Conservation (phyloP, 176 grass and related monocot species). For the Typha latifolia region DNA sequence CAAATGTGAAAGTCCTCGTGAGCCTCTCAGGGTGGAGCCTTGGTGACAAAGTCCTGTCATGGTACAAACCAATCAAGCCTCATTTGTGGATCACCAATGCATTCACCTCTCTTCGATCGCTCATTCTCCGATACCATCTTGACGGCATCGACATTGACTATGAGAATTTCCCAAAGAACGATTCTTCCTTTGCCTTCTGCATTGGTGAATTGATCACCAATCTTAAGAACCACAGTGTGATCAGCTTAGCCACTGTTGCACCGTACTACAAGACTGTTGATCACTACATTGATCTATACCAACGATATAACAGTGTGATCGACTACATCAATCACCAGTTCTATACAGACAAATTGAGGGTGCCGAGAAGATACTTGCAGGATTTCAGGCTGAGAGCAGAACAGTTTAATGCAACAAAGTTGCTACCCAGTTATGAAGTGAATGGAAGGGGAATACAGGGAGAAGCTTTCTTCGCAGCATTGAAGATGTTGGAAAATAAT, state of each 20-base stretch:
- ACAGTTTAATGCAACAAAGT: constrained; percentile 11
- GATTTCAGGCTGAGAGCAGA: background rate
- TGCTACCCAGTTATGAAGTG: constrained; percentile 17
- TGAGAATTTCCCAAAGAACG: constrained; percentile 6
- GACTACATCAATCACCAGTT: constrained; percentile 22
- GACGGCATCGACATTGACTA: constrained; percentile 16
- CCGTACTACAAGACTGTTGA: background rate
- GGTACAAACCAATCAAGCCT: constrained; percentile 3
- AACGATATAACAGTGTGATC: constrained; percentile 2
- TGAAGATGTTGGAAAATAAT: constrained; percentile 3
- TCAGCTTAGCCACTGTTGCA: constrained; percentile 11
- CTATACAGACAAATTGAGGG: constrained; percentile 3
- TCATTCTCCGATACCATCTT: background rate
- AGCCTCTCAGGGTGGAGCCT: constrained; percentile 17
- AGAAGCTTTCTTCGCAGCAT: constrained; percentile 9
- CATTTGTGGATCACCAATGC: constrained; percentile 2
- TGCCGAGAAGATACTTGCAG: background rate
- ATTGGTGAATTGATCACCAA: constrained; percentile 4
- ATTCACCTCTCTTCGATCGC: constrained; percentile 3
- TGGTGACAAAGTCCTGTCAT: background rate
- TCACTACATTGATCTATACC: constrained; percentile 1
- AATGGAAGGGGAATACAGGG: constrained; percentile 15
- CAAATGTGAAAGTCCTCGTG: constrained; percentile 12
- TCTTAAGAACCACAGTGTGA: constrained; percentile 9
- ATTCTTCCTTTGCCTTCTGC: background rate